Conservation (phyloP, 192 early-diverging fungal species). For the Blastocladiella britannica region DNA sequence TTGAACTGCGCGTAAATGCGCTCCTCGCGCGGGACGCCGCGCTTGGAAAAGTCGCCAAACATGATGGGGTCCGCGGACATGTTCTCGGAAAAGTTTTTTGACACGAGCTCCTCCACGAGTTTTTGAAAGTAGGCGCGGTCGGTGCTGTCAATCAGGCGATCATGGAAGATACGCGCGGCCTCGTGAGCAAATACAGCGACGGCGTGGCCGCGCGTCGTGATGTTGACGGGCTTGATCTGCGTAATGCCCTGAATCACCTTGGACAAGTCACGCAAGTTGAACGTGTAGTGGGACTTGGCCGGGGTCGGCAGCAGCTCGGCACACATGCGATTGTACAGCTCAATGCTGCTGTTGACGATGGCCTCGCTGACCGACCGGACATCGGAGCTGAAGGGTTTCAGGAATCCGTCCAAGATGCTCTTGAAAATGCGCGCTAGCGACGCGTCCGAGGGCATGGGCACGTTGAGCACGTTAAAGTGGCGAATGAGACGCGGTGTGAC, state of each 20-base stretch:
- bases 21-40: constrained; percentile 69
- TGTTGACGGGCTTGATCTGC: constrained; percentile 61
- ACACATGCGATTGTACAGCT: constrained; percentile 38
- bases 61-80: constrained; percentile 77
- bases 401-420: constrained; percentile 31
- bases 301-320: constrained; percentile 34
- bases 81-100: constrained; percentile 54
- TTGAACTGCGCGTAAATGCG: constrained; percentile 78
- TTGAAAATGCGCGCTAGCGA: constrained; percentile 30
- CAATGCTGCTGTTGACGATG: constrained; percentile 29
- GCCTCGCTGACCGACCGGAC: constrained; percentile 21
- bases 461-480: constrained; percentile 36
- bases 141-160: constrained; percentile 69
- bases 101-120: constrained; percentile 57
- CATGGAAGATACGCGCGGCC: constrained; percentile 90
- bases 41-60: constrained; percentile 93
- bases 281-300: constrained; percentile 39
- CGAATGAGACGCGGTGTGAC: constrained; percentile 30
- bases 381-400: constrained; percentile 26
- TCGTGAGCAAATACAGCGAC: constrained; percentile 97
- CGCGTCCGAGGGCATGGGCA: constrained; percentile 26
- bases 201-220: constrained; percentile 52
- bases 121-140: constrained; percentile 85
- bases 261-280: constrained; percentile 35
- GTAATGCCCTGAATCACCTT: constrained; percentile 34